Conservation (phyloP, 106 monocot genomes). For the Alisma plantagoaquatica region DNA sequence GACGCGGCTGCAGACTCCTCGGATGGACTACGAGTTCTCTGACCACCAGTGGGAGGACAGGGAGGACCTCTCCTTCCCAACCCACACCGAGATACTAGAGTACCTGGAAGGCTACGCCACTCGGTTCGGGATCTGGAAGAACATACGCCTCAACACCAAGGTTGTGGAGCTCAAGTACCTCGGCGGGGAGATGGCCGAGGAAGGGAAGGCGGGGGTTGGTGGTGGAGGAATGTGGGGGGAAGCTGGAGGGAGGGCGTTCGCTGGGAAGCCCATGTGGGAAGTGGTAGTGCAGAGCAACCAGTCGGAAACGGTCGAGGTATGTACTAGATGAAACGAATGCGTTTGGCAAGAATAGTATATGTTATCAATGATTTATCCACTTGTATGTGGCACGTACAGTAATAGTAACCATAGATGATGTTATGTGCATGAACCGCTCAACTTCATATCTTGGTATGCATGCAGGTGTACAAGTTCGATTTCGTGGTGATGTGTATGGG, state of each 20-base stretch:
- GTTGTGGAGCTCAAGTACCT: constrained; percentile 38
- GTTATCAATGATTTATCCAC: too few relatives aligned
- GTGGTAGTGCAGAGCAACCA: constrained; percentile 28
- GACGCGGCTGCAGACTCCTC: constrained; percentile 75
- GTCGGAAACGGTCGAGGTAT: too few relatives aligned
- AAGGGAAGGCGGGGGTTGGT: background rate
- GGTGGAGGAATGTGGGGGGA: constrained; percentile 18
- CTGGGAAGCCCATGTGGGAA: constrained; percentile 43
- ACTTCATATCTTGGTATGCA: too few relatives aligned
- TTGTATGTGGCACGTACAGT: too few relatives aligned
- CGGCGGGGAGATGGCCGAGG: too few relatives aligned
- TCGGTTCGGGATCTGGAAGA: constrained; percentile 47
- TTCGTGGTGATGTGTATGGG: constrained; percentile 92
- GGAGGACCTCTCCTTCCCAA: constrained; percentile 46
- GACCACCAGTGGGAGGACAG: constrained; percentile 69
- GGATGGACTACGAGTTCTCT: constrained; percentile 89
- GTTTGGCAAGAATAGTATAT: too few relatives aligned
- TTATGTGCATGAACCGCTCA: too few relatives aligned
- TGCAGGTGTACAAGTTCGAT: constrained; percentile 69
- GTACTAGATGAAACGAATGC: too few relatives aligned
- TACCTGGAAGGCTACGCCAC: constrained; percentile 70
- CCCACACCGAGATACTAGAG: constrained; percentile 52
- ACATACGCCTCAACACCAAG: constrained; percentile 35
- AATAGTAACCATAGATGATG: too few relatives aligned
- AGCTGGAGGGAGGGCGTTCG: constrained; percentile 20